phyloP scores from a whole-genome alignment of 108 stramenopile species.

The Bacterosira constricta region DNA sequence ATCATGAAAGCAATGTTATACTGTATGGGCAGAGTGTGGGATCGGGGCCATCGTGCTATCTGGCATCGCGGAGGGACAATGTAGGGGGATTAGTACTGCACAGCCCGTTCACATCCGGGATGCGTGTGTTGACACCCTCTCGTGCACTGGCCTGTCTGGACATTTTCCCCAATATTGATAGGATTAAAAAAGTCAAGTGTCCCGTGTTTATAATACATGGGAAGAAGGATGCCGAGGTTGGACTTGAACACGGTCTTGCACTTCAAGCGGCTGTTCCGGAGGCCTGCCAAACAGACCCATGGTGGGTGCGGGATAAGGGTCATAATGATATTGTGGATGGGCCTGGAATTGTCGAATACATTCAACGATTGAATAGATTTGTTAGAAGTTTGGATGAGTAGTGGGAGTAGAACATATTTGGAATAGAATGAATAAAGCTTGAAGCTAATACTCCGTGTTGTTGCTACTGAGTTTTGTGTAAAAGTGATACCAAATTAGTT shows the following conservation, averaged over 20 bases:
- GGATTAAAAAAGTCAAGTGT: slow-evolving; percentile 75
- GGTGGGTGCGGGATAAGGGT: slow-evolving; percentile 88
- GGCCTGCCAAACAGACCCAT: slow-evolving; percentile 72
- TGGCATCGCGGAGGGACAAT: slow-evolving; percentile 55
- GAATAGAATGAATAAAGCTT: too few species aligned
- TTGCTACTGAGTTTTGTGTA: too few species aligned
- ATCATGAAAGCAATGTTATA: slow-evolving; percentile 64
- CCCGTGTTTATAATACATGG: slow-evolving; percentile 91
- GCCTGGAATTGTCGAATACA: slow-evolving; percentile 69
- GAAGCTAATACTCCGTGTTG: too few species aligned
- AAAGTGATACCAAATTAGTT: too few species aligned
- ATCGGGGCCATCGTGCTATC: slow-evolving; percentile 80
- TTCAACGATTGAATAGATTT: slow-evolving; percentile 65
- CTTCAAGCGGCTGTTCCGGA: slow-evolving; percentile 75
- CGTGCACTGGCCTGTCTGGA: slow-evolving; percentile 82
- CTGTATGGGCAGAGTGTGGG: slow-evolving; percentile 93
- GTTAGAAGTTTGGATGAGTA: slow-evolving; percentile 52
- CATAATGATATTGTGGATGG: slow-evolving; percentile 92
- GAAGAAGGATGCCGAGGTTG: slow-evolving; percentile 80
- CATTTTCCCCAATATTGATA: slow-evolving; percentile 89
- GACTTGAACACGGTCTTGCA: slow-evolving; percentile 71
- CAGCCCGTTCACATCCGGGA: slow-evolving; percentile 85
- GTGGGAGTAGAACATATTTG: too few species aligned
- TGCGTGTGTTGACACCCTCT: slow-evolving; percentile 84
- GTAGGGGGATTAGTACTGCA: slow-evolving; percentile 85